These are phyloP conservation scores for Funneliformis mosseae DNA, from an alignment of 192 early-diverging fungal species.

Conservation along the genomic window DNA sequence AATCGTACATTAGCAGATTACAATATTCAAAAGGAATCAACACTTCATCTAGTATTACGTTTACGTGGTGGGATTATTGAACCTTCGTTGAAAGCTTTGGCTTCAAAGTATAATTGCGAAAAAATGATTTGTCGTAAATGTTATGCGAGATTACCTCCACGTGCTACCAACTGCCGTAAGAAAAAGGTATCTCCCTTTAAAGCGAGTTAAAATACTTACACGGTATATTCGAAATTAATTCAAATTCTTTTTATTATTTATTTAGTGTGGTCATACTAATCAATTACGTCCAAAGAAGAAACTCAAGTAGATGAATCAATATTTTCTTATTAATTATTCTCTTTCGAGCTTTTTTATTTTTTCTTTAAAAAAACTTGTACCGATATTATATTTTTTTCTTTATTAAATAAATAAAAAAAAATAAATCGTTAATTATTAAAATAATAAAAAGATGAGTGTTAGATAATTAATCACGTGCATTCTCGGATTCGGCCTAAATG, in stretches of 20 bases:
- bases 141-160: slow-evolving; percentile 98
- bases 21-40: slow-evolving; percentile 99
- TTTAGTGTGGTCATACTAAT: slow-evolving; percentile 95
- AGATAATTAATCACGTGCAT: no score
- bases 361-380: not conserved
- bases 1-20: slow-evolving; percentile 97
- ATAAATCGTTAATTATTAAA: no score
- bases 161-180: slow-evolving; percentile 99
- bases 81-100: slow-evolving; percentile 97
- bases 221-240: not conserved
- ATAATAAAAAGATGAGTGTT: no score
- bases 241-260: not conserved
- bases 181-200: slow-evolving; percentile 64
- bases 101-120: slow-evolving; percentile 99
- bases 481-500: no score
- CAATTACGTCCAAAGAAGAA: slow-evolving; percentile 99
- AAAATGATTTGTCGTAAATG: slow-evolving; percentile 99
- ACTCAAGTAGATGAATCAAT: slow-evolving; percentile 71
- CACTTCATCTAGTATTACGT: slow-evolving; percentile 94
- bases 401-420: no score
- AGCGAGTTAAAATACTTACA: not conserved
- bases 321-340: slow-evolving; percentile 9
- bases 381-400: no score
- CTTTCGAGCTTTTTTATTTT: not conserved
- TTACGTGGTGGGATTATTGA: slow-evolving; percentile 98